Conservation (phyloP, 2,329 filamentous ascomycete genomes). For the Cercospora janseana region DNA sequence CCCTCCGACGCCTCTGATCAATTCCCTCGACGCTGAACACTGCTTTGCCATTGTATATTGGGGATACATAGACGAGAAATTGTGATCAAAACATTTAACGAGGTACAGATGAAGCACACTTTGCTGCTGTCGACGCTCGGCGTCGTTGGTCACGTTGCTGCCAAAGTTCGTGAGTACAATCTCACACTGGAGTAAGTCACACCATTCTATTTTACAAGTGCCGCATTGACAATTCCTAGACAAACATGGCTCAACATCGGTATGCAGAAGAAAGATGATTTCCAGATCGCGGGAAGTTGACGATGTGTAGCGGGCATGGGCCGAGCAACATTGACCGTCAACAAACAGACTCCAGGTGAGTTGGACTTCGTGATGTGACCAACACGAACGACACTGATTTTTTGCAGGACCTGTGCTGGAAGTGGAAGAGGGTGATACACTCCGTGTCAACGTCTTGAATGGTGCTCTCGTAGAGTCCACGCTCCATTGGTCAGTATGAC, state of each 20-base stretch:
- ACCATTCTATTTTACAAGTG: not conserved
- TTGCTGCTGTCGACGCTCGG: not conserved
- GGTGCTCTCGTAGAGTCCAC: conserved; percentile 30
- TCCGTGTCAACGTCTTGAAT: conserved; percentile 46
- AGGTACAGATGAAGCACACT: not conserved
- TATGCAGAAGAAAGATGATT: not conserved
- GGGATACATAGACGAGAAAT: no score
- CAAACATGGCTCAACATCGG: conserved; percentile 17
- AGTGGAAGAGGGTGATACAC: conserved; percentile 46
- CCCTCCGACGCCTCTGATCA: no score
- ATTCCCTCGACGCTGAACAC: no score
- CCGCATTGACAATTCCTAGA: not conserved
- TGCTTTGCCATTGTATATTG: no score
- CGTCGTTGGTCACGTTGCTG: not conserved
- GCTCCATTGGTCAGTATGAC: conserved; percentile 16
- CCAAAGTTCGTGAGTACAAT: conserved; percentile 21
- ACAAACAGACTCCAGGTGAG: conserved; percentile 45
- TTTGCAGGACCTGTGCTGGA: conserved; percentile 42
- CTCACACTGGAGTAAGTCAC: conserved; percentile 19
- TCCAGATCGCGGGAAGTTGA: not conserved
- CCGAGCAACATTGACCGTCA: conserved; percentile 30
- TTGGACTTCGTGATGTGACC: no score
- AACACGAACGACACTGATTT: no score
- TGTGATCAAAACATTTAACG: not conserved
- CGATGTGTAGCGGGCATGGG: conserved; percentile 16